phyloP scores from a whole-genome alignment of 495 filamentous ascomycete genomes.

The Aspergillus leporis region DNA sequence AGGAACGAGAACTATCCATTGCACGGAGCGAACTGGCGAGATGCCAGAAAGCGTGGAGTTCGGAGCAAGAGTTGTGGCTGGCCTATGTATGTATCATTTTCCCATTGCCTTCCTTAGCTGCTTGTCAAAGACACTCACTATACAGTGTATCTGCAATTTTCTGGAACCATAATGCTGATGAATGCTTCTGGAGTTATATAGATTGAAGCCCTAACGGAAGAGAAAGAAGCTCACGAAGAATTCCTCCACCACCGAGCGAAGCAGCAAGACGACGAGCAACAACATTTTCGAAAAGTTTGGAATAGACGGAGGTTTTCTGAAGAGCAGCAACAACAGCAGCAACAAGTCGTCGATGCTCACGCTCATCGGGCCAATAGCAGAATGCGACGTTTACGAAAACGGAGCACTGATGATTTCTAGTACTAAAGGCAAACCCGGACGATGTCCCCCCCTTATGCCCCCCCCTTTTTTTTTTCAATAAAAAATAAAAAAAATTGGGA shows the following conservation, averaged over 20 bases:
- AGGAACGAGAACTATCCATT: slow-evolving; percentile 33
- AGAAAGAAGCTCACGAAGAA: slow-evolving; percentile 39
- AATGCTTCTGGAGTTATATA: slow-evolving; percentile 7
- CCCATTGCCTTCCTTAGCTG: background rate
- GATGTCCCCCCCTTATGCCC: no score
- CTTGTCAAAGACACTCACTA: background rate
- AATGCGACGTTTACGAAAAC: slow-evolving; percentile 11
- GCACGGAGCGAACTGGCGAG: slow-evolving; percentile 33
- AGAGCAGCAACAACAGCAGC: slow-evolving; percentile 21
- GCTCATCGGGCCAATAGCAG: slow-evolving; percentile 8
- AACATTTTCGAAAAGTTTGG: slow-evolving; percentile 44
- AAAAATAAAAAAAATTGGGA: background rate
- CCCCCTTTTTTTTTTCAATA: no score
- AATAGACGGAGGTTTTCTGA: slow-evolving; percentile 26
- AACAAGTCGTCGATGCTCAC: background rate
- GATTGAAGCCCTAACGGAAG: slow-evolving; percentile 39
- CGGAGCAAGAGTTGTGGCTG: slow-evolving; percentile 45
- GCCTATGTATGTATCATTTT: slow-evolving; percentile 32
- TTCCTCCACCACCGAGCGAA: slow-evolving; percentile 38
- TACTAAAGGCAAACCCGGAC: no score
- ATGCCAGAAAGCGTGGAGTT: slow-evolving; percentile 48
- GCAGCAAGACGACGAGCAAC: slow-evolving; percentile 40
- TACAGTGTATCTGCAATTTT: background rate
- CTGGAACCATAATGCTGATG: background rate
- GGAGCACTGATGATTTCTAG: background rate